A percentile compares a stretch with the other conserved stretches of the same genome.
Conservation (phyloP, 1,284 basidiomycete species). For the Tylopilus sp. region DNA sequence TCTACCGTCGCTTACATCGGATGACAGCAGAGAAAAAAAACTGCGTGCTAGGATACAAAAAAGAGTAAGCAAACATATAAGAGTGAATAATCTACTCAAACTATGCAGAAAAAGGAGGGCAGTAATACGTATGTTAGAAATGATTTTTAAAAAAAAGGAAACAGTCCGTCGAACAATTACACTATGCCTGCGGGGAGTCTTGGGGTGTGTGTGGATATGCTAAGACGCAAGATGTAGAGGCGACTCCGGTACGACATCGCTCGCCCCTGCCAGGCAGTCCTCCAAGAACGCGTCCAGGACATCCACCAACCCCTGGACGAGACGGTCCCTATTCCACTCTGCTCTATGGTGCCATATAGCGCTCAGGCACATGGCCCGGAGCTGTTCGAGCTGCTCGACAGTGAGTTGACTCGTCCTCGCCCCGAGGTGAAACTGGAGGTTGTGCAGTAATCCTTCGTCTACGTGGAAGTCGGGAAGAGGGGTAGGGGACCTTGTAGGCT, state of each 20-base stretch:
- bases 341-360: constrained; percentile 76
- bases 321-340: constrained; percentile 77
- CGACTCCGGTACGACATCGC: constrained; percentile 2
- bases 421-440: constrained; percentile 47
- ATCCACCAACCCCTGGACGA: constrained; percentile 58
- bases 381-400: constrained; percentile 90
- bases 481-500: constrained; percentile 55
- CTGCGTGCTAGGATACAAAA: constrained; percentile 19
- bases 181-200: neutral
- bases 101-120: neutral
- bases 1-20: too few species aligned
- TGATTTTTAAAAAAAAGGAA: neutral
- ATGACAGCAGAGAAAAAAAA: neutral
- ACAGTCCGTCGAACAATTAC: neutral
- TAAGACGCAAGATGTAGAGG: constrained; percentile 5
- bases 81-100: constrained; percentile 30
- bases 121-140: too few species aligned
- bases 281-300: constrained; percentile 58
- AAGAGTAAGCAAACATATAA: constrained; percentile 17
- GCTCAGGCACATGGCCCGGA: constrained; percentile 81
- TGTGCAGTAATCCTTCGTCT: constrained; percentile 42
- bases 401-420: constrained; percentile 56
- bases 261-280: constrained; percentile 41
- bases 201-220: neutral
- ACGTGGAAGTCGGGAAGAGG: constrained; percentile 67